Conservation (phyloP, 192 early-diverging fungal species). For the Bifiguratus adelaidae region DNA sequence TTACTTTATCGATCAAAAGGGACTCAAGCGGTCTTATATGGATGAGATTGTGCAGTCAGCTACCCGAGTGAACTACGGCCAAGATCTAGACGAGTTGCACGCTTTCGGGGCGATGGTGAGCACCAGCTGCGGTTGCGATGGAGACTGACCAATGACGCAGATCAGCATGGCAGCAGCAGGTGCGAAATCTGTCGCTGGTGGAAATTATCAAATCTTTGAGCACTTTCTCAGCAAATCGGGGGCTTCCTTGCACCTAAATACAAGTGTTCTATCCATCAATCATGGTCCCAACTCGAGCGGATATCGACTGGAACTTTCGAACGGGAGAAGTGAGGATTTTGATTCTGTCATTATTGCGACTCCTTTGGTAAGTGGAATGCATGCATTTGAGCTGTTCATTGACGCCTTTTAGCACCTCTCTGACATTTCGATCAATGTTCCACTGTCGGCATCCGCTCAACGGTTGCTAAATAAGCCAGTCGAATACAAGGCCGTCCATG, state of each 20-base stretch:
- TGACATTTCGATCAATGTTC: background rate
- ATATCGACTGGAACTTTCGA: constrained; percentile 10
- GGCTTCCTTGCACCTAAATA: constrained; percentile 33
- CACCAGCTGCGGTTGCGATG: too few species aligned
- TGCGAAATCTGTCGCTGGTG: constrained; percentile 31
- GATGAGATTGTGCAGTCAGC: constrained; percentile 44
- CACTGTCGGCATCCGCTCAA: background rate
- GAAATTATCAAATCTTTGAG: constrained; percentile 53
- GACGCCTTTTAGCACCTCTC: background rate
- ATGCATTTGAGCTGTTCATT: background rate
- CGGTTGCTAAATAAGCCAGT: background rate
- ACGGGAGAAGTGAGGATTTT: constrained; percentile 30
- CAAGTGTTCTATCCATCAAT: constrained; percentile 24
- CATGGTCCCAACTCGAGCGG: constrained; percentile 1
- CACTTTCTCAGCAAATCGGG: constrained; percentile 28
- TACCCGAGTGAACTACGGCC: constrained; percentile 54
- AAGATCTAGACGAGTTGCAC: constrained; percentile 44
- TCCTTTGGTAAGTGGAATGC: constrained; percentile 29
- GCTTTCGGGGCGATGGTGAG: constrained; percentile 37
- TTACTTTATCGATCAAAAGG: constrained; percentile 18
- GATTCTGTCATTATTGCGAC: constrained; percentile 51
- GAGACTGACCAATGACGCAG: too few species aligned
- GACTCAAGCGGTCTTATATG: constrained; percentile 22
- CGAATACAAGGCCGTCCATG: constrained; percentile 38
- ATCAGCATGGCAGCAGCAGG: constrained; percentile 37